These are phyloP conservation scores for Trichoderma semiorbis DNA, from an alignment of 2,329 filamentous ascomycete species.

Conservation along the genomic window DNA sequence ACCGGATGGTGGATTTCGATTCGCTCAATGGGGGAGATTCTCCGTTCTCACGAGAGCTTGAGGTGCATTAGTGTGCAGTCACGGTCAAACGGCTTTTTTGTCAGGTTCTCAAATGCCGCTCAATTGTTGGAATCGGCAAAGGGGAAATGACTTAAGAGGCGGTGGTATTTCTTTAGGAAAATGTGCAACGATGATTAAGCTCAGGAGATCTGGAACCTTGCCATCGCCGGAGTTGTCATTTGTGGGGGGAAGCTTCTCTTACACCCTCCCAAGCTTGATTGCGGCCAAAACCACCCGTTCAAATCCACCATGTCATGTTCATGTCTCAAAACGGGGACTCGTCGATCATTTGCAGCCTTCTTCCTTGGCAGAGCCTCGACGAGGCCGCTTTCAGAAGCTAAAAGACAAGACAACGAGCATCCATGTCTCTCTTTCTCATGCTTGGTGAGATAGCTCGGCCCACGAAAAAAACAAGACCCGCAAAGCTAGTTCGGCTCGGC, in stretches of 20 bases:
- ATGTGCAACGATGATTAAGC: neutral
- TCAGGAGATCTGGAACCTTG: neutral
- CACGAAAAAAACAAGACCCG: neutral
- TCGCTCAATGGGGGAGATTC: neutral
- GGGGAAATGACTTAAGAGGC: neutral
- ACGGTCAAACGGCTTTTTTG: neutral
- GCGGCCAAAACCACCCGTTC: neutral
- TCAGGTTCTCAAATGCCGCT: neutral
- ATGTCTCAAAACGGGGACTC: neutral
- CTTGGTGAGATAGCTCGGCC: neutral
- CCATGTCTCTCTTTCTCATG: neutral
- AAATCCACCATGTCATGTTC: neutral
- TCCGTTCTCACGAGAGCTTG: neutral
- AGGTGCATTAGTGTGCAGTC: neutral
- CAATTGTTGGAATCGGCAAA: neutral
- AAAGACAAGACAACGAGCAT: neutral
- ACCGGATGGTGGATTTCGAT: neutral
- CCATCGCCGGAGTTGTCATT: neutral
- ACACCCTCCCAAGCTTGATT: neutral
- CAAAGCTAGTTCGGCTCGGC: neutral
- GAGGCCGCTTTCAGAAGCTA: slow-evolving; percentile 11
- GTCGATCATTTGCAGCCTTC: neutral
- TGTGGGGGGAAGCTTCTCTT: neutral
- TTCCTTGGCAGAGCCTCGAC: neutral
- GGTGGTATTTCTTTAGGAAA: neutral